Evolutionary conservation across 2,329 filamentous ascomycete genomes (phyloP), one percentile per base, ranked within the genome.

Genomic region (Cyclaneusma minus): DNA sequence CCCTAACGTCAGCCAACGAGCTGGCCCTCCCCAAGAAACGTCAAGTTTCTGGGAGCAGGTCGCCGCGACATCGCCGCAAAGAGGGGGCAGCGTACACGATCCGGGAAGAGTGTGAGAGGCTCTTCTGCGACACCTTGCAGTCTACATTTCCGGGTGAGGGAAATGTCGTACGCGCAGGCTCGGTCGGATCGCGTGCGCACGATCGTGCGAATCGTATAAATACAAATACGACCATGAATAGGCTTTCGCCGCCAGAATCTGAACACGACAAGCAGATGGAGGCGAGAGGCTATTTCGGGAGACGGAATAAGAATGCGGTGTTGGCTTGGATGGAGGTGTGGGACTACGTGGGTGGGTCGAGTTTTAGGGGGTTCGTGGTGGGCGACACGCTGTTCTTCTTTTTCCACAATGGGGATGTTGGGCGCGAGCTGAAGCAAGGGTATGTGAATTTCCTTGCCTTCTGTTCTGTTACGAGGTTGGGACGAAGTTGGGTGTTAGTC

Each of bases 21-120:
- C 64, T 73, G 53, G 65, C 69, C 37, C 58, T 75, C 38, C 64
- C 65, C 41, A 73, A 72, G 54, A n/a, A n/a, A n/a, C 18, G 18
- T 20, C 18, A 20, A 11, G 8, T 7, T 20, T 20, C 18, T 20
- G 18, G 8, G 8, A 20, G 18, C 18, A 11, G 34, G 32, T 22
- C 39, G 40, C 36, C 37, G 37, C 34, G 43, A 47, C 33, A 52
- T 48, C 32, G 57, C 51, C 62, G 68, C 51, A 67, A 66, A 77
- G 79, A 79, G 80, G 84, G 84, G 83, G 84, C 84, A 76, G 74
- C 82, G 79, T 73, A 81, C 60, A 75, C 76, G 64, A 92, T 93
- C 68, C 84, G 79, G 81, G 84, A 79, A 84, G 84, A 93, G 82
- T 92, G 85, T 93, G 85, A 93, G 84, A 94, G 85, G 68, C 87